Evolutionary conservation across 139 green algal genomes (phyloP), one percentile per base, ranked within the genome.

Genomic region (Desmodesmus armatus): DNA sequence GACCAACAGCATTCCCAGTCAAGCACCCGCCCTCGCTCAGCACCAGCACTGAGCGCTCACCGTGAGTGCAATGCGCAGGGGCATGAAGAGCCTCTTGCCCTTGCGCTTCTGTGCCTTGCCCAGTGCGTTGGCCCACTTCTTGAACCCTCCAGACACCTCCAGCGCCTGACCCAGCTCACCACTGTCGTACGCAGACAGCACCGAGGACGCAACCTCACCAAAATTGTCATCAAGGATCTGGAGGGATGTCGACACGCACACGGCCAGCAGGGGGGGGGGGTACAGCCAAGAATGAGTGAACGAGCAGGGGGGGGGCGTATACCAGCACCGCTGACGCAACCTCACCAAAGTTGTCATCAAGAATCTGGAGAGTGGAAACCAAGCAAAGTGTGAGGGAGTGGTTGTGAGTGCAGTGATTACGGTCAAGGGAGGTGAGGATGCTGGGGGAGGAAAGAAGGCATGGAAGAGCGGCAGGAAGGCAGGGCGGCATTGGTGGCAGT

Each of bases 11-110:
- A n/a, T n/a, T n/a, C n/a, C n/a, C n/a, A n/a, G n/a, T n/a, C n/a
- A n/a, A n/a, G n/a, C n/a, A n/a, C n/a, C n/a, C 51, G 51, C 51
- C 51, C 17, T 17, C 51, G 51, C 51, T 27, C 15, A 13, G n/a
- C n/a, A n/a, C n/a, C n/a, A n/a, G n/a, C 37, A 13, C 62, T 69
- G 69, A 70, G 85, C 95, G 67, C 89, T 71, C 44, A 96, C 97
- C 19, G 97, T 99, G 67, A 99, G 78, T 6, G 91, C 92, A 17
- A 99, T 91, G 39, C 98, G 94, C 87, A 97, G 89, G 21, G 98
- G 98, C 98, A 99, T 99, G 88, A 99, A 99, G 55, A 99, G 88
- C 53, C 94, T 84, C 93, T 99, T 99, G 86, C 98, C 98, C 94
- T 99, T 99, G 88, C 96, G 93, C 44, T 94, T 94, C 86, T 97